A percentile compares a stretch with the other conserved stretches of the same genome.
Evolutionary conservation across 2,329 filamentous ascomycete species (phyloP).

Genomic region (Aureobasidium subglaciale): DNA sequence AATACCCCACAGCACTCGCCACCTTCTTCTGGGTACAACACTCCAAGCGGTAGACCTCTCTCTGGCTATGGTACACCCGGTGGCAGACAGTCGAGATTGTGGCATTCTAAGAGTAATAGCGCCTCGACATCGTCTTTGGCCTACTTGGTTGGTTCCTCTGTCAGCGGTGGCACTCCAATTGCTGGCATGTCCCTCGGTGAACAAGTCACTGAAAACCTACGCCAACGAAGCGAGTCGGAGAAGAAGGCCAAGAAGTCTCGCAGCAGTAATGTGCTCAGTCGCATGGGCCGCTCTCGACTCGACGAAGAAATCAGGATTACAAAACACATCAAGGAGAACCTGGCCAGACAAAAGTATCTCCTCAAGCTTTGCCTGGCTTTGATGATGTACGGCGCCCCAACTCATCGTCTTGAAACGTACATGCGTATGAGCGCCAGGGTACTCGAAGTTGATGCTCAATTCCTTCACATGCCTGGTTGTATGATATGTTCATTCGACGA

Average conservation of each 20-base stretch:
- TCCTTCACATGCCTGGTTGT: conserved; percentile 81
- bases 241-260: conserved; percentile 24
- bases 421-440: conserved; percentile 86
- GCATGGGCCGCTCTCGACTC: conserved; percentile 30
- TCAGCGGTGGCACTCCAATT: conserved; percentile 36
- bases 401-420: conserved; percentile 85
- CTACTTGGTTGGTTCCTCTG: conserved; percentile 38
- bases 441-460: conserved; percentile 81
- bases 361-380: conserved; percentile 76
- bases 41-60: conserved; percentile 26
- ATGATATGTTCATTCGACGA: conserved; percentile 94
- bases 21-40: conserved; percentile 36
- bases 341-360: conserved; percentile 75
- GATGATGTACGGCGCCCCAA: conserved; percentile 86
- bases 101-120: conserved; percentile 30
- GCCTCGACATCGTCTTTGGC: conserved; percentile 37
- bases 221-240: conserved; percentile 29
- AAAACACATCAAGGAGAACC: conserved; percentile 58
- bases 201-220: conserved; percentile 35
- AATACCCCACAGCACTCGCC: conserved; percentile 34
- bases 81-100: conserved; percentile 22
- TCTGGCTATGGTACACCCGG: background rate
- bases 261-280: conserved; percentile 31
- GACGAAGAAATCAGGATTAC: conserved; percentile 52
- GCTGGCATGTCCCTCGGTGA: conserved; percentile 31